Evolutionary conservation across 345 rosid genomes (phyloP).

Genomic region (Leavenworthia alabamica): DNA sequence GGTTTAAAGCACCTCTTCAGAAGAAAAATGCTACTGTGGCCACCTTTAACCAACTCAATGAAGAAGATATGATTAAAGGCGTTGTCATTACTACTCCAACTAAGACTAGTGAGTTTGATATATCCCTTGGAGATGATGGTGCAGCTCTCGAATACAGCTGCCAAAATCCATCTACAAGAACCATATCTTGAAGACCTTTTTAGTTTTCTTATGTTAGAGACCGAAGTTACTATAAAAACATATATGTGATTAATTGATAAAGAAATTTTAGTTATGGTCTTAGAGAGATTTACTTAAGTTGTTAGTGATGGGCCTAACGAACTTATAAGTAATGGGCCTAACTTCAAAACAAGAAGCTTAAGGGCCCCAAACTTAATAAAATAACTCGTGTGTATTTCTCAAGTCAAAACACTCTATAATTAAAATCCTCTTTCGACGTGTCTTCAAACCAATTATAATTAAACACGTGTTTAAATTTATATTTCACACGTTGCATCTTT

Average conservation of each 20-base stretch:
- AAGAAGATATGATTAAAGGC: constrained; percentile 7
- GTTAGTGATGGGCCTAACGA: neutral
- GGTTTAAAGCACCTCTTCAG: neutral
- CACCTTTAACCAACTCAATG: neutral
- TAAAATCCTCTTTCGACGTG: constrained; percentile 20
- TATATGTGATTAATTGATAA: no score
- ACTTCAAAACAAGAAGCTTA: neutral
- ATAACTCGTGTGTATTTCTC: neutral
- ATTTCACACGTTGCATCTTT: neutral
- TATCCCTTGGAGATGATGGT: neutral
- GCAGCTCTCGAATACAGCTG: neutral
- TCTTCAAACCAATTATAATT: constrained; percentile 13
- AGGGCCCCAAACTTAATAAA: no score
- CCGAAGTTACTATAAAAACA: no score
- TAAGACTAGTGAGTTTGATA: constrained; percentile 4
- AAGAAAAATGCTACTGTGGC: neutral
- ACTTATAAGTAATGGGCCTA: neutral
- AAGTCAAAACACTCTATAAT: neutral
- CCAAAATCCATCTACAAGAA: neutral
- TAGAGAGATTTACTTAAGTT: neutral
- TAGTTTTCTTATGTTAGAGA: neutral
- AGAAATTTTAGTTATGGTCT: neutral
- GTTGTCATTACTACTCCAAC: constrained; percentile 5
- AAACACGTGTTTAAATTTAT: constrained; percentile 29
- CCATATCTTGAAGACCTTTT: constrained; percentile 1